Evolutionary conservation across 108 stramenopile species (phyloP), one percentile per base, ranked within the genome.

Genomic region (Discostella pseudostelligera): DNA sequence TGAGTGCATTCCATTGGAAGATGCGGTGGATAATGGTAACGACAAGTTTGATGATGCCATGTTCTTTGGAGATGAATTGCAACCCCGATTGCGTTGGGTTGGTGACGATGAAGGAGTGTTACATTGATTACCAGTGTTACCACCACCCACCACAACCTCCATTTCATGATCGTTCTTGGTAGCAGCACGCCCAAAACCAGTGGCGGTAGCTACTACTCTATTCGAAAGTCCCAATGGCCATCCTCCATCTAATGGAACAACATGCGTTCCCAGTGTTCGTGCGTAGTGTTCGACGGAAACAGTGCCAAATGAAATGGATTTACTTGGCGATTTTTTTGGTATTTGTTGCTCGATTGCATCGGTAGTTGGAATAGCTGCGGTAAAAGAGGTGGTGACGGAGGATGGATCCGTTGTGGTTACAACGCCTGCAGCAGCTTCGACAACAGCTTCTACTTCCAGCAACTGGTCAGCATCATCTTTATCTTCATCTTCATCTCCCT

Each of bases 221-320:
- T 47, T 25, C 20, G 75, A 82, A 62, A 93, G 67, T 28, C 89
- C 92, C 45, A 93, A 55, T 6, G 92, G 92, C 86, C 87, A 93
- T 24, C 89, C 88, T 9, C 92, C 92, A 68, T 88, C 85, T 20
- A 65, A 76, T 12, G 92, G 92, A 10, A 93, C 89, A 8, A 65
- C 78, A 45, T 85, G 84, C 3, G 56, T 64, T 45, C 84, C 84
- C 16, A 93, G 70, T 25, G 64, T 65, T 35, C 86, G 78, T 9
- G 72, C 71, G 13, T 77, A 83, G 29, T 74, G 59, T 17, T 67
- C 49, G 8, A 84, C 69, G 20, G 59, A 43, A 0, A 86, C 75
- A 1, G 56, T 62, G 19, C 74, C 78, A 54, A 86, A 86, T 0
- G 73, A 39, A 10, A 85, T 70, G 24, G 65, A 74, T 55, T 76